phyloP scores from a whole-genome alignment of 345 rosid genomes.

The Pugionium dolabratum region DNA sequence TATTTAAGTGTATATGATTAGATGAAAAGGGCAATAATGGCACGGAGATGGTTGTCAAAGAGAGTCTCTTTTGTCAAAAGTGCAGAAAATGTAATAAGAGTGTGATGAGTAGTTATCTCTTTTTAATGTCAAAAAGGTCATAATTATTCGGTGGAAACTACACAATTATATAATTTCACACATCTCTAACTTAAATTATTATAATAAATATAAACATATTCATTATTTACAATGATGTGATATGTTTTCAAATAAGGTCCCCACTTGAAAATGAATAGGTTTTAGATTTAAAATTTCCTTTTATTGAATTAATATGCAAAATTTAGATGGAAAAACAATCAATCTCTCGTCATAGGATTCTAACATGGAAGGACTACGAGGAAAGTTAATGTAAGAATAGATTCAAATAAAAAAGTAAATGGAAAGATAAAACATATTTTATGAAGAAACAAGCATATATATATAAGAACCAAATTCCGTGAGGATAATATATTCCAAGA shows the following conservation, averaged over 20 bases:
- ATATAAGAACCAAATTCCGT: constrained; percentile 33
- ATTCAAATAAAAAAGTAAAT: constrained; percentile 31
- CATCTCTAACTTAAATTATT: constrained; percentile 24
- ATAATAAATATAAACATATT: neutral
- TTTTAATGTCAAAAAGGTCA: constrained; percentile 43
- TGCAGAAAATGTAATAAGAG: constrained; percentile 39
- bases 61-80: constrained; percentile 37
- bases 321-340: neutral
- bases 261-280: constrained; percentile 10
- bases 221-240: constrained; percentile 30
- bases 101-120: constrained; percentile 37
- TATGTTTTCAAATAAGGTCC: constrained; percentile 30
- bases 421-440: constrained; percentile 24
- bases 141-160: constrained; percentile 44
- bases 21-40: constrained; percentile 38
- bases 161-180: constrained; percentile 26
- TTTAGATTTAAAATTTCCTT: too few species aligned
- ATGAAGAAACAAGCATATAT: constrained; percentile 20
- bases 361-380: constrained; percentile 24
- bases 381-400: constrained; percentile 14
- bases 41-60: constrained; percentile 36
- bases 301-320: too few species aligned
- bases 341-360: constrained; percentile 30
- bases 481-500: constrained; percentile 34
- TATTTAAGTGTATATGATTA: constrained; percentile 29